A percentile compares a stretch with the other conserved stretches of the same genome.
Conservation (phyloP, 257 asterid species). For the Solanum lycopersicoides region DNA sequence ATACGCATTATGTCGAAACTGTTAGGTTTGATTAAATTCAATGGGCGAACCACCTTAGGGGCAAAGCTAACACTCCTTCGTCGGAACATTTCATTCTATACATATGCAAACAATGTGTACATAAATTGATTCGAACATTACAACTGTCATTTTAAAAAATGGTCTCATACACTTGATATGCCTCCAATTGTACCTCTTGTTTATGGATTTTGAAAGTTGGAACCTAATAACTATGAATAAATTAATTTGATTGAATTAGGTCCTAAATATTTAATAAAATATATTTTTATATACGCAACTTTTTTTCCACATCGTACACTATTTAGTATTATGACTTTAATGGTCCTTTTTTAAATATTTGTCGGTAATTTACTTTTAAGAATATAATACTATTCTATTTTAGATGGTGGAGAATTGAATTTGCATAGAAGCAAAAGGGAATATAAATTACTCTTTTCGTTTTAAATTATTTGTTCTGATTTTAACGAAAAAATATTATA, state of each 20-base stretch:
- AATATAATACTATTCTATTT: not conserved
- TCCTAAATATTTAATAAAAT: not conserved
- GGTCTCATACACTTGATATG: too few relatives aligned
- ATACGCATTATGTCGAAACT: not conserved
- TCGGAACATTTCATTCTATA: not conserved
- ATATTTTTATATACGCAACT: not conserved
- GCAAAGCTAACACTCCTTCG: not conserved
- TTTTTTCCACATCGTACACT: not conserved
- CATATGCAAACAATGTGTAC: not conserved
- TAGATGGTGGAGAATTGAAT: not conserved
- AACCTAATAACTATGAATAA: not conserved
- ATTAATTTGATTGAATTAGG: not conserved
- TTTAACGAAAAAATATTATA: not conserved
- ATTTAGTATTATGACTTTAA: not conserved
- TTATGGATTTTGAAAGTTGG: not conserved
- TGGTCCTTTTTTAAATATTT: not conserved
- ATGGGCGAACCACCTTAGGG: not conserved
- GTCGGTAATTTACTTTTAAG: not conserved
- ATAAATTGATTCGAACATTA: not conserved
- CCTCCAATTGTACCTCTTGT: too few relatives aligned
- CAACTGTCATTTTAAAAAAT: too few relatives aligned
- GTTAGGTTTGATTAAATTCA: not conserved
- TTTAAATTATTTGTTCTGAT: accelerated
- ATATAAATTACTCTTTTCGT: not conserved
- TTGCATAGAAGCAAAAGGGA: not conserved